Percentiles rank a stretch among this genome's conserved stretches.
These are phyloP conservation scores for Pseudopyricularia javanii DNA, from an alignment of 2,329 filamentous ascomycete species.

Conservation along the genomic window DNA sequence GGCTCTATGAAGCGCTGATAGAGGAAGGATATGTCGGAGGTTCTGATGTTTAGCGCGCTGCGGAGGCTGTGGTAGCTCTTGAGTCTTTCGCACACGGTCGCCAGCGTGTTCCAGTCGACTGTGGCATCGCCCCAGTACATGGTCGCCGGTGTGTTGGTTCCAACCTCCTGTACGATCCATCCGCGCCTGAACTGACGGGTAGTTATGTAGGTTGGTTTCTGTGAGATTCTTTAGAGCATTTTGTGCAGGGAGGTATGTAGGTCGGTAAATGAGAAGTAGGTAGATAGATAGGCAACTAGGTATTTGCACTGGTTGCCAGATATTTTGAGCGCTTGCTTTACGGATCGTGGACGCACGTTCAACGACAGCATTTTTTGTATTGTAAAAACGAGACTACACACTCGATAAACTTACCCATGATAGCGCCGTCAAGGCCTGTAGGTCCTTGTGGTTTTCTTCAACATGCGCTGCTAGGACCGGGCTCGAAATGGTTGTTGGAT, in stretches of 20 bases:
- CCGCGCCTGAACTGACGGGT: neutral
- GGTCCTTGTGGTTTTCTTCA: neutral
- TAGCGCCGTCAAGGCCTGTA: neutral
- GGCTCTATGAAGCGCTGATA: constrained; percentile 3
- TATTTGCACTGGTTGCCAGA: too few species aligned
- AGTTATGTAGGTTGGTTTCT: too few species aligned
- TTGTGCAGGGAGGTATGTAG: too few species aligned
- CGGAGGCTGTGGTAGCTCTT: constrained; percentile 3
- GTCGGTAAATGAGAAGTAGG: too few species aligned
- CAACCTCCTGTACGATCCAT: constrained; percentile 5
- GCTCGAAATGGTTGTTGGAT: neutral
- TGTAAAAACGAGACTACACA: too few species aligned
- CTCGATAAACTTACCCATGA: neutral
- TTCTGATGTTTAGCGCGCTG: constrained; percentile 1
- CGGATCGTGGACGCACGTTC: too few species aligned
- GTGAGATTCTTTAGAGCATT: too few species aligned
- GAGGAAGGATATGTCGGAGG: constrained; percentile 1
- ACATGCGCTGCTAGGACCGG: neutral
- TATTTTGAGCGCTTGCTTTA: too few species aligned
- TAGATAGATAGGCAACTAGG: too few species aligned
- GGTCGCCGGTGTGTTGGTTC: constrained; percentile 1
- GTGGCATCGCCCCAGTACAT: constrained; percentile 3
- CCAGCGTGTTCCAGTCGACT: constrained; percentile 2
- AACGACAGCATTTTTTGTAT: too few species aligned
- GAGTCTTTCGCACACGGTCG: constrained; percentile 1